phyloP scores from a whole-genome alignment of 2,329 filamentous ascomycete genomes.

The Cyphellophora europaea region DNA sequence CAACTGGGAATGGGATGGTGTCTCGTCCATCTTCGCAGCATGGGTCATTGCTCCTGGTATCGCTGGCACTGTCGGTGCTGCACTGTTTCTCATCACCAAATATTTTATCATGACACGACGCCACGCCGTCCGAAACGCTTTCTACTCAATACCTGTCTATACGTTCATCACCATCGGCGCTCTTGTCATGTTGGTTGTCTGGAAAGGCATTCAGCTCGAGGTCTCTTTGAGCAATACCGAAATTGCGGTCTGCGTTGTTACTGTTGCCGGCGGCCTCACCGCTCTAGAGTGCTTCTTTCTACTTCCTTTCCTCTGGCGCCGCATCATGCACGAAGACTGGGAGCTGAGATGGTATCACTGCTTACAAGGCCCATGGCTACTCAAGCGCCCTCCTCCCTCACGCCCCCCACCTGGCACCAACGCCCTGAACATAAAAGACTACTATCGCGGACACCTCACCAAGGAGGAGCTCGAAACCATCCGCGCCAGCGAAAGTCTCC shows the following conservation, averaged over 20 bases:
- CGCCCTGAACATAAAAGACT: no score
- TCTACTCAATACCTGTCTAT: constrained; percentile 6
- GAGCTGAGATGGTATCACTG: no score
- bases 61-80: constrained; percentile 53
- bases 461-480: constrained; percentile 5
- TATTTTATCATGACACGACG: constrained; percentile 58
- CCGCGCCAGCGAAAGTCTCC: constrained; percentile 1
- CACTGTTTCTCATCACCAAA: constrained; percentile 65
- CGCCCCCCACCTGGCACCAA: no score
- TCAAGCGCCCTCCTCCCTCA: no score
- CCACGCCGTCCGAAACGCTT: constrained; percentile 39
- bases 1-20: constrained; percentile 61
- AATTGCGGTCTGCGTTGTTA: no score
- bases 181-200: constrained; percentile 5
- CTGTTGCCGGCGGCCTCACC: no score
- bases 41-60: constrained; percentile 61
- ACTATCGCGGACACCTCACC: constrained; percentile 7
- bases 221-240: no score
- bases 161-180: constrained; percentile 2
- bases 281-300: no score
- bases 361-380: no score
- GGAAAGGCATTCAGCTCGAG: no score
- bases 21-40: constrained; percentile 62
- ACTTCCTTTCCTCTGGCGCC: no score
- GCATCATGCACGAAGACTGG: no score